These are phyloP conservation scores for Hymenotorrendiella dingleyae DNA, from an alignment of 2,329 filamentous ascomycete genomes.

Conservation along the genomic window DNA sequence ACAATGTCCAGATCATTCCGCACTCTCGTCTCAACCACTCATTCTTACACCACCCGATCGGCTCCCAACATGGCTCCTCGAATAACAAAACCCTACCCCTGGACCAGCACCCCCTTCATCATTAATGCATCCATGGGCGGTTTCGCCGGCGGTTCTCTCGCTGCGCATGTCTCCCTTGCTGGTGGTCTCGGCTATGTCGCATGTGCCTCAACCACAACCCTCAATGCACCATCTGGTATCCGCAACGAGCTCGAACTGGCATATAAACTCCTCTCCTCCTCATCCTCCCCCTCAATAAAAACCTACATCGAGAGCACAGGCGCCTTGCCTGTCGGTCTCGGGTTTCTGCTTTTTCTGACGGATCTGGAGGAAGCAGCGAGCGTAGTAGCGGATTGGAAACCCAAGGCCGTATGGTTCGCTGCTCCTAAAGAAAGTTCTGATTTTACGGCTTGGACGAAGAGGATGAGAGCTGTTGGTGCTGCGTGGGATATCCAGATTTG, in stretches of 20 bases:
- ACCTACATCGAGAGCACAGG: not conserved
- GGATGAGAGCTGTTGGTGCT: conserved; percentile 22
- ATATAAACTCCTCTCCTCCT: not conserved
- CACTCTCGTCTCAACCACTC: too few relatives aligned
- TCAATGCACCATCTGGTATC: not conserved
- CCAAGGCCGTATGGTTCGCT: conserved; percentile 43
- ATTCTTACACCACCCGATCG: too few relatives aligned
- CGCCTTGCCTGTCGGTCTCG: conserved; percentile 1
- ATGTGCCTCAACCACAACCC: conserved; percentile 23
- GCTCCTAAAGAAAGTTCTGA: conserved; percentile 31
- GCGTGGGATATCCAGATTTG: conserved; percentile 27
- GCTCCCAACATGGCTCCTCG: not conserved
- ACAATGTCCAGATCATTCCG: too few relatives aligned
- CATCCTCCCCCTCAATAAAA: not conserved
- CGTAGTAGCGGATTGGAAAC: conserved; percentile 2
- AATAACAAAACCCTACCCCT: conserved; percentile 42
- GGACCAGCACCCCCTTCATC: conserved; percentile 53
- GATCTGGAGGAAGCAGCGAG: not conserved
- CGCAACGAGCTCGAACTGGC: conserved; percentile 1
- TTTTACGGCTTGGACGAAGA: conserved; percentile 26
- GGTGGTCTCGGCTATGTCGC: conserved; percentile 44
- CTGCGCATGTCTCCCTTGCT: conserved; percentile 53
- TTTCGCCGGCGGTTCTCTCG: conserved; percentile 49
- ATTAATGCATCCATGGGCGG: conserved; percentile 62
- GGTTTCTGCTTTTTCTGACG: not conserved